Evolutionary conservation across 2,329 filamentous ascomycete genomes (phyloP).

Genomic region (Pestalotiopsis sp.): DNA sequence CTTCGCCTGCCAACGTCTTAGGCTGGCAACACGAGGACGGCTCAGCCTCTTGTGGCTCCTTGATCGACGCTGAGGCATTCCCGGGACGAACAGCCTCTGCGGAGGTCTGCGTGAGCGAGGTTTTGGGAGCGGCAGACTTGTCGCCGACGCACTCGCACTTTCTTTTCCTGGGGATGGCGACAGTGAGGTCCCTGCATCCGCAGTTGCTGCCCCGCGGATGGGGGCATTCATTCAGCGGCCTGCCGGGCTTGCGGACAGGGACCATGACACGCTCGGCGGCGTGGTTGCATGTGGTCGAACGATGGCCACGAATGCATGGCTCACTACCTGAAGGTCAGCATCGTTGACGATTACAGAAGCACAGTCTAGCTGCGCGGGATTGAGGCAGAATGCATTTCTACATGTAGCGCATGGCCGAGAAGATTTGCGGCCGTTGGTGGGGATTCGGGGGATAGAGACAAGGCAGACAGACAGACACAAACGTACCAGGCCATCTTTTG

Average conservation of each 20-base stretch:
- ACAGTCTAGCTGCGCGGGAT: not conserved
- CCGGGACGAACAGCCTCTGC: not conserved
- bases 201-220: constrained; percentile 8
- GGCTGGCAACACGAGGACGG: not conserved
- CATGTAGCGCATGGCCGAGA: not conserved
- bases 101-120: not conserved
- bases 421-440: constrained; percentile 2
- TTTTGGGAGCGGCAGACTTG: not conserved
- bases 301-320: constrained; percentile 15
- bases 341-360: not conserved
- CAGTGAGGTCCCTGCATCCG: constrained; percentile 8
- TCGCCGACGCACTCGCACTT: constrained; percentile 6
- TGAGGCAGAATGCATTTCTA: constrained; percentile 1
- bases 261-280: constrained; percentile 12
- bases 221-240: constrained; percentile 11
- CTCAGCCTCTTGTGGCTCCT: not conserved
- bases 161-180: constrained; percentile 12
- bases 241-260: constrained; percentile 13
- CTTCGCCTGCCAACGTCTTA: not conserved
- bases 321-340: constrained; percentile 7
- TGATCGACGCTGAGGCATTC: not conserved
- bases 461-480: not conserved
- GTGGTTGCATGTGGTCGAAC: constrained; percentile 13
- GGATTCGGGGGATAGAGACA: not conserved
- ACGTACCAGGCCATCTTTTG: constrained; percentile 14